Base-by-base conservation (phyloP, 1,284 basidiomycete genomes). In the Apiotrichum akiyoshidainum region DNA sequence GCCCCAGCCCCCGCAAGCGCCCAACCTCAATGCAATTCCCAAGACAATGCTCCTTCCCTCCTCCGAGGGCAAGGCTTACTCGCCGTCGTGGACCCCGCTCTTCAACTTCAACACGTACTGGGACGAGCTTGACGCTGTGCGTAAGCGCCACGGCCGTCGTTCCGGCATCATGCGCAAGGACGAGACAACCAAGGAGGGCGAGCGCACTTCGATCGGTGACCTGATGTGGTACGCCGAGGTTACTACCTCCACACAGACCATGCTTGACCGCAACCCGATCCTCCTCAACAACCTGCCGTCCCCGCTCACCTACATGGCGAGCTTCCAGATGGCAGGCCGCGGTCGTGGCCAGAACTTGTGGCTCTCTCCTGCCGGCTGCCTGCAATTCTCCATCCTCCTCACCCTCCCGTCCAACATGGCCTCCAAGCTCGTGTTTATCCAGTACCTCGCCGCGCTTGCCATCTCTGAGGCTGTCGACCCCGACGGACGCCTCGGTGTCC, bases 191-290 rank as follows among this genome's bases (percentile, higher is more conserved):
- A 55, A 48, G 22, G 62, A 48, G 22, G 62, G 60, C 12, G 61
- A 71, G 48, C 55, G 44, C 57, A 65, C 62, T 39, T 56, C 73
- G 54, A 67, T 88, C 13, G 94, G 94, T 0, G 88, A 92, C 58
- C 82, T 85, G 17, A 71, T 97, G 40, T 70, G 94, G 21, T 98
- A 97, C 68, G 88, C 88, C 26, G 90, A 97, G 76, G 86, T 87
- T 0, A 88, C 98, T 8, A 92, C 92, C 0, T 94, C 90, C 65
- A 99, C 95, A 0, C 95, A 99, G 77, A 95, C 92, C 0, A 85
- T 98, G 84, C 82, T 98, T 1, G 92, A 97, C 71, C 95, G 92
- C 68, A 98, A 98, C 72, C 86, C 86, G 1, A 81, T 80, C 13
- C 78, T 97, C 6, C 82, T 95, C 45, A 81, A 83, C 2, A 69